These are phyloP conservation scores for Lophiotrema nucula DNA, from an alignment of 495 filamentous ascomycete species.

Conservation along the genomic window DNA sequence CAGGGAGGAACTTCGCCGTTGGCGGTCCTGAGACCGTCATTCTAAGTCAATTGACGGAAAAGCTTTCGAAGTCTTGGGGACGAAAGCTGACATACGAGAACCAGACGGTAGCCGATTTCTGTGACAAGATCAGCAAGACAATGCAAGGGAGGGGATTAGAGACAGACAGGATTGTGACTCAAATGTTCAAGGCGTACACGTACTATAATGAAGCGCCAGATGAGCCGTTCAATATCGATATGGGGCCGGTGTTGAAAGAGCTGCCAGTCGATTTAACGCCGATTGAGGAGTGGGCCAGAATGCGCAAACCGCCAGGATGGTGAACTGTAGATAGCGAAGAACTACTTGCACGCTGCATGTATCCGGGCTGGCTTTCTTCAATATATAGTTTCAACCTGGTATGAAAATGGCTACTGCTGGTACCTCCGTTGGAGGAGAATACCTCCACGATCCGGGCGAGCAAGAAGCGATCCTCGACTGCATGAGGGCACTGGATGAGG, in stretches of 20 bases:
- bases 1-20: slow-evolving; percentile 15
- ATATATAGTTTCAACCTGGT: too few species aligned
- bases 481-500: too few species aligned
- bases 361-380: too few species aligned
- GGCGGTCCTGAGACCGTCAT: slow-evolving; percentile 23
- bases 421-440: too few species aligned
- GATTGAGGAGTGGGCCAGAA: slow-evolving; percentile 26
- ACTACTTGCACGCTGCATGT: too few species aligned
- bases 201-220: slow-evolving; percentile 29
- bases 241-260: slow-evolving; percentile 10
- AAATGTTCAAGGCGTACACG: slow-evolving; percentile 33
- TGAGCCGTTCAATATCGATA: slow-evolving; percentile 25
- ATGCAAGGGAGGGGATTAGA: slow-evolving; percentile 26
- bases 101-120: slow-evolving; percentile 28
- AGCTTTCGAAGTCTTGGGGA: slow-evolving; percentile 17
- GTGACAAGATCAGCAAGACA: slow-evolving; percentile 30
- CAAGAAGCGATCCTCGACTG: too few species aligned
- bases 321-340: too few species aligned
- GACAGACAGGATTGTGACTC: slow-evolving; percentile 15
- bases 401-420: too few species aligned
- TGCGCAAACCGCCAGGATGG: slow-evolving; percentile 9
- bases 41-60: slow-evolving; percentile 5
- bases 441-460: too few species aligned
- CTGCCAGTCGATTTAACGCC: slow-evolving; percentile 16
- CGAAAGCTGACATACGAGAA: slow-evolving; percentile 22